phyloP scores from a whole-genome alignment of 495 filamentous ascomycete species.

The Daldinia loculata region DNA sequence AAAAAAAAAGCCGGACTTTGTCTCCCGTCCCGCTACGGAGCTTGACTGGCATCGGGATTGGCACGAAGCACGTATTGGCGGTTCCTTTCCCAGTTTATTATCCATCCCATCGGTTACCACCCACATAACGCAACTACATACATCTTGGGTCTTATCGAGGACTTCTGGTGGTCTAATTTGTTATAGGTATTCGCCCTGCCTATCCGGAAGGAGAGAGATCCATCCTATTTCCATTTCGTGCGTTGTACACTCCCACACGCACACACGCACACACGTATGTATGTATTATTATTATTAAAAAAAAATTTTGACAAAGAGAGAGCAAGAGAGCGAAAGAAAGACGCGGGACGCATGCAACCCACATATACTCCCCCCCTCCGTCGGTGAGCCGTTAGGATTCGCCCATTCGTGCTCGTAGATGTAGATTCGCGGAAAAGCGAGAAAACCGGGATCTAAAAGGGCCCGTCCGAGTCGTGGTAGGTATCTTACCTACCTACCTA shows the following conservation, averaged over 20 bases:
- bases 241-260: conserved; percentile 26
- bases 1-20: neutral
- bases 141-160: neutral
- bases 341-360: conserved; percentile 23
- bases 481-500: neutral
- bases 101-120: conserved; percentile 44
- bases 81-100: conserved; percentile 34
- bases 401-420: conserved; percentile 1
- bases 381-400: conserved; percentile 31
- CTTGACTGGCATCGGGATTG: neutral
- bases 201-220: conserved; percentile 19
- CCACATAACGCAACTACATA: conserved; percentile 20
- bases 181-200: neutral
- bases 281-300: neutral
- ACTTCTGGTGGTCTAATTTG: neutral
- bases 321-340: neutral
- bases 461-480: neutral
- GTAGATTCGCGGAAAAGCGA: conserved; percentile 4
- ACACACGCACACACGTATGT: neutral
- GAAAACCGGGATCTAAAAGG: conserved; percentile 21
- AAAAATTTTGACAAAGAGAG: too few relatives aligned
- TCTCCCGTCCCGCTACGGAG: conserved; percentile 14
- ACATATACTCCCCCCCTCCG: conserved; percentile 8
- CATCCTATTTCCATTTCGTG: conserved; percentile 30
- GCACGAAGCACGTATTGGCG: conserved; percentile 11